Conservation (phyloP, 805 yeast species). For the Candida pseudofarinosa region DNA sequence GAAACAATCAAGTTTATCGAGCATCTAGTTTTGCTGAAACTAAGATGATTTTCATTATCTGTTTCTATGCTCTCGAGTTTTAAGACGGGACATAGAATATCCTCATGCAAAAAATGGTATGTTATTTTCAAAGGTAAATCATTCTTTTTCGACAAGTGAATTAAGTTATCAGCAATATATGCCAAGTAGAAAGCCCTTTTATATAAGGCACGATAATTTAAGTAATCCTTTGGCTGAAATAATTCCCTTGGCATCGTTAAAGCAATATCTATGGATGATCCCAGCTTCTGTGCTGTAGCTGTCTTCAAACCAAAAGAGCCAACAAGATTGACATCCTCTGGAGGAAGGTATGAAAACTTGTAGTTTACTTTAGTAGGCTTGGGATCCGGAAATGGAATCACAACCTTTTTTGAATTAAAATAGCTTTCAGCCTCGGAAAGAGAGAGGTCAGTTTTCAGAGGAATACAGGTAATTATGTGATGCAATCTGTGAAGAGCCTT, state of each 20-base stretch:
- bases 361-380: conserved; percentile 73
- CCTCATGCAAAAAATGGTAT: conserved; percentile 72
- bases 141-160: conserved; percentile 48
- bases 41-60: conserved; percentile 45
- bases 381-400: conserved; percentile 88
- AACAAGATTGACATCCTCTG: conserved; percentile 70
- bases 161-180: conserved; percentile 64
- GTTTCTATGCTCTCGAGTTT: conserved; percentile 54
- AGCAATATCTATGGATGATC: conserved; percentile 71
- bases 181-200: conserved; percentile 88
- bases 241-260: conserved; percentile 74
- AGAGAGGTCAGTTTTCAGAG: conserved; percentile 48
- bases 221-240: conserved; percentile 82
- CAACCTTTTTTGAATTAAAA: conserved; percentile 49
- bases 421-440: conserved; percentile 57
- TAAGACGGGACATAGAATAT: conserved; percentile 70
- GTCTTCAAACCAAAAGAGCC: conserved; percentile 90
- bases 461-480: conserved; percentile 61
- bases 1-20: conserved; percentile 70
- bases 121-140: conserved; percentile 56
- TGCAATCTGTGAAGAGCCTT: conserved; percentile 71
- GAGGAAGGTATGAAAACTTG: conserved; percentile 64
- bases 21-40: conserved; percentile 64
- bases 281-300: conserved; percentile 59
- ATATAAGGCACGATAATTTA: conserved; percentile 85